Base-by-base conservation (phyloP, 164 flowering plant genomes). In the Tetracentron sinense region DNA sequence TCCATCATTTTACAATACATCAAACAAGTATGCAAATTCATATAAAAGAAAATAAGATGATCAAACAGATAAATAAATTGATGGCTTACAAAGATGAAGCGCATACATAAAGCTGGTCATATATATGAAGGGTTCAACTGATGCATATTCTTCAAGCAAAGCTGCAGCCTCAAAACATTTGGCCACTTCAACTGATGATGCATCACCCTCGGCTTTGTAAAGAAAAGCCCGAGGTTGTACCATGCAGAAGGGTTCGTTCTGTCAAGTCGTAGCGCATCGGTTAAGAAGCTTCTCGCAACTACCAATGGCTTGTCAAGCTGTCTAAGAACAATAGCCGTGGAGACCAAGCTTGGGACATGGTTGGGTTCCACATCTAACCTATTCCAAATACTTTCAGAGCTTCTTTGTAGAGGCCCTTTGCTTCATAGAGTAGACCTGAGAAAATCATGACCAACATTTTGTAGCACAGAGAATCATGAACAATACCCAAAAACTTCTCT, bases 91-190 rank as follows among this genome's bases (percentile, higher is more conserved):
- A 26, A 33, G 19, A 29, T 29, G 1, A 49, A 6, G 14, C 50
- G 27, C 21, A 28, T 19, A 60, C 5, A 19, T 16, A 1, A 11
- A 11, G 25, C 38, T 55, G 30, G 62, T 83, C 79, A 85, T 81
- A n/a, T n/a, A n/a, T n/a, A 92, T 83, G 70, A 89, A 91, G 49
- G 93, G 90, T 65, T 91, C 97, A 62, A 94, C 72, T 20, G 97
- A 96, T 20, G 85, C 87, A 68, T 92, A 56, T 65, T 94, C 97
- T 74, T 89, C 80, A 42, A 94, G 87, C 56, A 83, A 47, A 30
- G 77, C 78, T n/a, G 97, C 96, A 68, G 92, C 92, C 73, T 83
- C 81, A 61, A 94, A 94, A 73, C 96, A 94, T 46, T 91, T 95
- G 0, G 77, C 76, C 12, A 89, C 87, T 65, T 90, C 97, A 17